phyloP scores from a whole-genome alignment of 108 stramenopile genomes.

The Seminavis robusta region DNA sequence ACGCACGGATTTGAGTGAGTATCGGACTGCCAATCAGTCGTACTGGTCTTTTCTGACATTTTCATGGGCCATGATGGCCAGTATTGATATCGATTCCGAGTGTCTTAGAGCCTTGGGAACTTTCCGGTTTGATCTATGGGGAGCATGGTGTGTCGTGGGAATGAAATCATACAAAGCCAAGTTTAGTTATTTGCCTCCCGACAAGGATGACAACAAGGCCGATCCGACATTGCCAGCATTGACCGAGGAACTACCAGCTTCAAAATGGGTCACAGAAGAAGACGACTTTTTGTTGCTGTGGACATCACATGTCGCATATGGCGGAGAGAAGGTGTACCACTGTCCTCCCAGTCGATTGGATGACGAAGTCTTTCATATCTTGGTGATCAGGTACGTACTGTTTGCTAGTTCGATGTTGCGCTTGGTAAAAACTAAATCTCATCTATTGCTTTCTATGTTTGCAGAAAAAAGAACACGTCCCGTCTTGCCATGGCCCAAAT shows the following conservation, averaged over 20 bases:
- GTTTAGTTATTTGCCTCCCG: constrained; percentile 66
- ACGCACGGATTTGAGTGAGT: constrained; percentile 39
- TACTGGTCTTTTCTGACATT: constrained; percentile 78
- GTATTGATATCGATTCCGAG: constrained; percentile 88
- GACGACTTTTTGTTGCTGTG: constrained; percentile 81
- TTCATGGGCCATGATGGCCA: constrained; percentile 84
- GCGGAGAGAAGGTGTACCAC: constrained; percentile 39
- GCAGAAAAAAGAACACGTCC: constrained; percentile 28
- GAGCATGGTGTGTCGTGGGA: constrained; percentile 56
- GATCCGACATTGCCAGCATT: constrained; percentile 43
- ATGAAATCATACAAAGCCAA: constrained; percentile 57
- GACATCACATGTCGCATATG: constrained; percentile 56
- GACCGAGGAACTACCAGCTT: constrained; percentile 41
- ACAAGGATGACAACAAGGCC: background rate
- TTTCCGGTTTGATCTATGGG: constrained; percentile 79
- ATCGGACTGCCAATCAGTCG: constrained; percentile 22
- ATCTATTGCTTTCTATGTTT: background rate
- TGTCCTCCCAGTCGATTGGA: constrained; percentile 65
- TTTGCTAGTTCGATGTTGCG: background rate
- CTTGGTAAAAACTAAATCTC: background rate
- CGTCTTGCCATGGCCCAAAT: constrained; percentile 49
- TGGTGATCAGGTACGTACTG: constrained; percentile 59
- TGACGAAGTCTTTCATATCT: constrained; percentile 78
- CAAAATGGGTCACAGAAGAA: constrained; percentile 59
- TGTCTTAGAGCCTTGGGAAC: constrained; percentile 63